Conservation (phyloP, 1,139 yeast species). For the Pichia sp. region DNA sequence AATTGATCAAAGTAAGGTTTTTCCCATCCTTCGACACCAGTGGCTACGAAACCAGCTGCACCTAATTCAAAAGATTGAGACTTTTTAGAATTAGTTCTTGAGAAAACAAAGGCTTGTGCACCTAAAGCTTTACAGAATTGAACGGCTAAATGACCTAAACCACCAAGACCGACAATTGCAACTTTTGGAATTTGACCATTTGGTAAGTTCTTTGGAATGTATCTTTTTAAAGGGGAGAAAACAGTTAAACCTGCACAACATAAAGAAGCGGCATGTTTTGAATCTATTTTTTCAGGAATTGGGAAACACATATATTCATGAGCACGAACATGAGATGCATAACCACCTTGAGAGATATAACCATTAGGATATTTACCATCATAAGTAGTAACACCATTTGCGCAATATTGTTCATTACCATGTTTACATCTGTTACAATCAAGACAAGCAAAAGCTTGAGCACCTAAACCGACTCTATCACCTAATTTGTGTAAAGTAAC, state of each 20-base stretch:
- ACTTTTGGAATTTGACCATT: constrained; percentile 41
- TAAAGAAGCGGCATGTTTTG: constrained; percentile 52
- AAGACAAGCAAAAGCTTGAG: constrained; percentile 44
- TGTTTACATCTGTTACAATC: constrained; percentile 42
- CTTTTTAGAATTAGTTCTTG: constrained; percentile 45
- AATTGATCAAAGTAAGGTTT: constrained; percentile 31
- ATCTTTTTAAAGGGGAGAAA: constrained; percentile 48
- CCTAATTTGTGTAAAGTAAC: constrained; percentile 47
- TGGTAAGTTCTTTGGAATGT: constrained; percentile 26
- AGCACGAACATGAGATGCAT: constrained; percentile 53
- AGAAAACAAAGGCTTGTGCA: constrained; percentile 51
- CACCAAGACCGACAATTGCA: constrained; percentile 55
- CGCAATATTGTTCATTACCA: constrained; percentile 49
- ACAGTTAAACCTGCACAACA: constrained; percentile 65
- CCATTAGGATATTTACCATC: constrained; percentile 37
- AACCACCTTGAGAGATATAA: constrained; percentile 53
- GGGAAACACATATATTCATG: constrained; percentile 48
- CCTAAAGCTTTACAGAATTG: constrained; percentile 53
- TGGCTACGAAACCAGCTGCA: constrained; percentile 47
- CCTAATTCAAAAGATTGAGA: constrained; percentile 48
- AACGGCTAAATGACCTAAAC: constrained; percentile 55
- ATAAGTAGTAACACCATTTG: constrained; percentile 39
- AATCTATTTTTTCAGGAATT: constrained; percentile 47
- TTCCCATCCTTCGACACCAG: constrained; percentile 41
- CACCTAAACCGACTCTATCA: constrained; percentile 60